Evolutionary conservation across 257 asterid species (phyloP), one percentile per base, ranked within the genome.

Genomic region (Fraxinus quadrangulata): DNA sequence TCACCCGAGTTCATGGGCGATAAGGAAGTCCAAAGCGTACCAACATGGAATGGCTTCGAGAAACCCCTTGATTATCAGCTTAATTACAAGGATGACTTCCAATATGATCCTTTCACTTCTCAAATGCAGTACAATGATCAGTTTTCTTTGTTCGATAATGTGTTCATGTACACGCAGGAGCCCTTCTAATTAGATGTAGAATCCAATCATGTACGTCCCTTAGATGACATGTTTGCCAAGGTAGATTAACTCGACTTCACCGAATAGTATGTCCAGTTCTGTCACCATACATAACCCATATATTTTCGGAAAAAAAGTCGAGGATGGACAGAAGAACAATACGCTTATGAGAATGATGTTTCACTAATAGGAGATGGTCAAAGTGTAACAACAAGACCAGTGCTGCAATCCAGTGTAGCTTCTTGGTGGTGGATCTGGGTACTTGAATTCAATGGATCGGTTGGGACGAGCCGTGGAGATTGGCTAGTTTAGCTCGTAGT

Each of bases 11-110:
- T 81, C 33, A 56, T 68, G 1, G 33, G 61, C 7, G 85, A 86
- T 13, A 86, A 79, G 77, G 90, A 86, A 77, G 86, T 86, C 30
- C 86, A 84, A 67, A 86, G 88, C 33, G 81, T 54, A 1, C 79
- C 85, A 0, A 80, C 65, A 66, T 75, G 88, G 88, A 65, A 59
- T 21, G 86, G 70, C 10, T 34, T 80, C 11, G 82, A 74, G 37
- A 67, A 51, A 11, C 26, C 47, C 30, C 67, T 78, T 31, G 85
- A 84, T 80, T 73, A 37, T 28, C 85, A 82, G 76, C 61, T 75
- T 7, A 80, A 13, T 76, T 77, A 63, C 78, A 14, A 72, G 85
- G 82, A 79, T 49, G 80, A 75, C 56, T 79, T 83, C 54, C 82
- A 56, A 56, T 77, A 74, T 42, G 83, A 80, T 68, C 85, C 88